These are phyloP conservation scores for Boletus speciosus DNA, from an alignment of 768 basidiomycete species.

Conservation along the genomic window DNA sequence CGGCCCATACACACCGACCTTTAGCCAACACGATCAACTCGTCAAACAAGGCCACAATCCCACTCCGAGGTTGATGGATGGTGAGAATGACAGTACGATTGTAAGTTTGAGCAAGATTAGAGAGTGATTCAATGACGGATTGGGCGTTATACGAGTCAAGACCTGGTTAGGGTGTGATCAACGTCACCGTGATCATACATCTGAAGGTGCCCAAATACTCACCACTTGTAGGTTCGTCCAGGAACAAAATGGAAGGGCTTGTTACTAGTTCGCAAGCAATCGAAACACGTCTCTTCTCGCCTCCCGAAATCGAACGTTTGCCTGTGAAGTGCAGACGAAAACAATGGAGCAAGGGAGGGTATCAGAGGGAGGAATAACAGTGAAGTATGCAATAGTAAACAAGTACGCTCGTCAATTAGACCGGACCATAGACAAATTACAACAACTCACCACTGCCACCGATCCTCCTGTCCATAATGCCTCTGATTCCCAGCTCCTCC, in stretches of 20 bases:
- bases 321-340: conserved; percentile 40
- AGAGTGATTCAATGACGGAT: conserved; percentile 89
- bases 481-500: conserved; percentile 91
- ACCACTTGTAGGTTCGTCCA: conserved; percentile 98
- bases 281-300: conserved; percentile 94
- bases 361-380: not conserved
- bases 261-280: conserved; percentile 99
- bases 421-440: not conserved
- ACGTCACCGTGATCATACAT: not conserved
- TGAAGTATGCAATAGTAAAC: not conserved
- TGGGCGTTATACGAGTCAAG: conserved; percentile 94
- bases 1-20: conserved; percentile 53
- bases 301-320: conserved; percentile 89
- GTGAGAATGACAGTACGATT: conserved; percentile 96
- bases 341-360: not conserved
- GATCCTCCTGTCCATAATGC: conserved; percentile 86
- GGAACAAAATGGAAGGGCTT: conserved; percentile 90
- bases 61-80: conserved; percentile 96
- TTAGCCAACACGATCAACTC: conserved; percentile 81
- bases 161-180: conserved; percentile 42
- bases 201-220: conserved; percentile 23
- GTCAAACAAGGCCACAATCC: conserved; percentile 95
- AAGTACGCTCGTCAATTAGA: not conserved
- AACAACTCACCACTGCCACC: conserved; percentile 72
- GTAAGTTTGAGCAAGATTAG: conserved; percentile 80